Percentiles rank a stretch among this genome's conserved stretches.
These are phyloP conservation scores for Trametes polyzona DNA, from an alignment of 1,284 basidiomycete species.

Conservation along the genomic window DNA sequence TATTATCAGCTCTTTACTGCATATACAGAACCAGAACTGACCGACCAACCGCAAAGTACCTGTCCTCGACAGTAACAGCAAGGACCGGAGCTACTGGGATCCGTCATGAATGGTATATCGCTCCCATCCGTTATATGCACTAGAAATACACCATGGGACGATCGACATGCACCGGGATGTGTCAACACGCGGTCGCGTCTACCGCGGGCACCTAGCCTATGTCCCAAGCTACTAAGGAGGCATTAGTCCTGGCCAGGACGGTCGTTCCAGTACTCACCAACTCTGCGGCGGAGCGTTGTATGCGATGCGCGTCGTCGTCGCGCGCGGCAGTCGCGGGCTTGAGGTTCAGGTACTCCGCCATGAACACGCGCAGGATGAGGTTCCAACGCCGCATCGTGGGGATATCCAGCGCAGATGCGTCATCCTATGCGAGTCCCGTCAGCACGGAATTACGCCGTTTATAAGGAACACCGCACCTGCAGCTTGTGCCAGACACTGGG, in stretches of 20 bases:
- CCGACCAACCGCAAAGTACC: no score
- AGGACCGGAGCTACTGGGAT: no score
- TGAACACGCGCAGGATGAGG: slow-evolving; percentile 84
- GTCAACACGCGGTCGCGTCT: not conserved
- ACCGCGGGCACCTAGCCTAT: not conserved
- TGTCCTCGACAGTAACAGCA: no score
- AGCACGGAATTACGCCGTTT: not conserved
- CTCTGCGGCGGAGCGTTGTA: slow-evolving; percentile 21
- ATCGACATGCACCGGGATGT: no score
- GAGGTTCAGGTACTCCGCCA: slow-evolving; percentile 89
- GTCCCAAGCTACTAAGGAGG: slow-evolving; percentile 15
- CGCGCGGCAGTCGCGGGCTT: slow-evolving; percentile 38
- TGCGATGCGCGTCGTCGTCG: slow-evolving; percentile 2
- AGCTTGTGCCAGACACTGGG: slow-evolving; percentile 92
- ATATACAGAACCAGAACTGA: no score
- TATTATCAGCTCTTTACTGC: no score
- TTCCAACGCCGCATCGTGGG: slow-evolving; percentile 91
- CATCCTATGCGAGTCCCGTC: slow-evolving; percentile 61
- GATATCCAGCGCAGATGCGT: slow-evolving; percentile 84
- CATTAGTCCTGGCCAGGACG: not conserved
- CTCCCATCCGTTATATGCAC: no score
- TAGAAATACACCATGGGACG: slow-evolving; percentile 11
- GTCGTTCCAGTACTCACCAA: slow-evolving; percentile 19
- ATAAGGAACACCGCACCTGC: slow-evolving; percentile 47
- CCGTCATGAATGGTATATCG: no score